Percentiles rank a stretch among this genome's conserved stretches.
Conservation (phyloP, 208 protist species). For the Leishmania gerbilli region DNA sequence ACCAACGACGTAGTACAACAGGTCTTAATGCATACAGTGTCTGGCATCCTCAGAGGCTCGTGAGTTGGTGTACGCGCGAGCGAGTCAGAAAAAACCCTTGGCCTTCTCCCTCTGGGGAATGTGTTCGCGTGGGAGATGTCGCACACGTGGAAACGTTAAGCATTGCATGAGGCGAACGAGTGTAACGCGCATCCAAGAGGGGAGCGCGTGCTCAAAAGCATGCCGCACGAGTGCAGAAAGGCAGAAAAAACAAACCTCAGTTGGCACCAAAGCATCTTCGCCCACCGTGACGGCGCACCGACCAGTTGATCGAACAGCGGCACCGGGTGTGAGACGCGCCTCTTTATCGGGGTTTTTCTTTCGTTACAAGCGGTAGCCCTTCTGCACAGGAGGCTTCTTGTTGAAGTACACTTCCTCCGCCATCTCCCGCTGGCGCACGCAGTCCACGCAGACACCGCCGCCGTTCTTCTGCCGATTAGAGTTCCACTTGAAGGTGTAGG, state of each 20-base stretch:
- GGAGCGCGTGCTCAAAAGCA: not conserved
- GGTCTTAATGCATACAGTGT: not conserved
- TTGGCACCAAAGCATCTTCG: not conserved
- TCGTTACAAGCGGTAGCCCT: slow-evolving; percentile 54
- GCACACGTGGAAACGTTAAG: not conserved
- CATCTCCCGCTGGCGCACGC: slow-evolving; percentile 81
- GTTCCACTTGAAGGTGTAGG: slow-evolving; percentile 75
- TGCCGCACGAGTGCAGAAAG: not conserved
- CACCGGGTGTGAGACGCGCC: not conserved
- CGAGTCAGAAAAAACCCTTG: not conserved
- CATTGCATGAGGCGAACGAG: not conserved
- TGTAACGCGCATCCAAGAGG: not conserved
- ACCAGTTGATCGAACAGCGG: not conserved
- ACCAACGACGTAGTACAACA: not conserved
- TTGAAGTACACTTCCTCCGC: slow-evolving; percentile 82
- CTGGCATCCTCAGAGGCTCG: not conserved
- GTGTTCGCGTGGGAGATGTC: not conserved
- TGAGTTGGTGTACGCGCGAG: not conserved
- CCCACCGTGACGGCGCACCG: not conserved
- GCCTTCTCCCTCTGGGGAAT: not conserved
- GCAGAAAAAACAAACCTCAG: not conserved
- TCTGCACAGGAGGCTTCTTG: slow-evolving; percentile 53
- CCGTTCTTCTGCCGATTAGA: slow-evolving; percentile 65
- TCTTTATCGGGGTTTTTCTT: not conserved
- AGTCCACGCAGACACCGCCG: slow-evolving; percentile 78